phyloP scores from a whole-genome alignment of 2,329 filamentous ascomycete species.

The Chaetomium globosum region DNA sequence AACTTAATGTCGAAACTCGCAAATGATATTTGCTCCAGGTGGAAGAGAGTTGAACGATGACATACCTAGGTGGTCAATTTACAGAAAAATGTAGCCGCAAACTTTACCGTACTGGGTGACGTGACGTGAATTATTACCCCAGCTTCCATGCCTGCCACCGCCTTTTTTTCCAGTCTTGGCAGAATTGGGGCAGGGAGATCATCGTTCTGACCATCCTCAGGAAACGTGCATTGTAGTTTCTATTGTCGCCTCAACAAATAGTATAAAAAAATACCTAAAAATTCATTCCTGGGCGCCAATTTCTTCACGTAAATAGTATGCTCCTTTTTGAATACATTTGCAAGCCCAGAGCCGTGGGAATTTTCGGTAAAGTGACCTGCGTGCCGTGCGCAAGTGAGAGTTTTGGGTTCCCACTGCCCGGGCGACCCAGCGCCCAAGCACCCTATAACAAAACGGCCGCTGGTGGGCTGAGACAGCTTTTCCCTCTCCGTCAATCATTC shows the following conservation, averaged over 20 bases:
- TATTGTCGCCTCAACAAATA: slow-evolving; percentile 1
- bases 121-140: neutral
- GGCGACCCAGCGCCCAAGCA: slow-evolving; percentile 3
- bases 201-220: neutral
- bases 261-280: neutral
- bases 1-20: neutral
- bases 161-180: slow-evolving; percentile 23
- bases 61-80: too few species aligned
- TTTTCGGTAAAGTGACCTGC: slow-evolving; percentile 9
- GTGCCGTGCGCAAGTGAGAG: neutral
- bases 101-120: neutral
- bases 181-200: slow-evolving; percentile 14
- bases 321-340: neutral
- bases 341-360: slow-evolving; percentile 6
- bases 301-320: neutral
- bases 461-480: slow-evolving; percentile 28
- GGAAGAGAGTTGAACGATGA: neutral
- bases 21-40: neutral
- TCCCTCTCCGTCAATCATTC: slow-evolving; percentile 18
- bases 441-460: slow-evolving; percentile 22
- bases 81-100: neutral
- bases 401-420: slow-evolving; percentile 22
- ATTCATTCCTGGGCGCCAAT: neutral
- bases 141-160: slow-evolving; percentile 21
- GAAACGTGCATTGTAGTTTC: neutral